Percentiles rank a stretch among this genome's conserved stretches.
phyloP scores from a whole-genome alignment of 495 filamentous ascomycete genomes.

The Penicillium verhagenii region DNA sequence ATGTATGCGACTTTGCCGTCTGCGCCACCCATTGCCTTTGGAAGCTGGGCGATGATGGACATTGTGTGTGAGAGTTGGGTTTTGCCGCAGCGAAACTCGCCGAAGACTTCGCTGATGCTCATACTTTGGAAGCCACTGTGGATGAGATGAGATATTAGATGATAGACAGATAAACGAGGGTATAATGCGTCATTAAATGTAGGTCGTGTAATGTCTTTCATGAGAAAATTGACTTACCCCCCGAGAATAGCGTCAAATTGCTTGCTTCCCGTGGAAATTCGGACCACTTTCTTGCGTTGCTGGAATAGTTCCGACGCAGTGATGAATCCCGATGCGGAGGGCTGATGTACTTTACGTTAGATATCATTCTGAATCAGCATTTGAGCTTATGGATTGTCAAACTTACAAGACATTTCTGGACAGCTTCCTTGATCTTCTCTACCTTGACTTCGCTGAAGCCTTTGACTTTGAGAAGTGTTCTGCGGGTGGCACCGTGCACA shows the following conservation, averaged over 20 bases:
- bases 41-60: constrained; percentile 62
- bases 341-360: constrained; percentile 40
- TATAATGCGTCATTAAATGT: neutral
- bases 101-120: constrained; percentile 73
- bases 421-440: constrained; percentile 78
- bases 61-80: constrained; percentile 69
- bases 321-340: constrained; percentile 67
- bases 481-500: constrained; percentile 64
- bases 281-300: constrained; percentile 64
- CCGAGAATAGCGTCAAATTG: constrained; percentile 71
- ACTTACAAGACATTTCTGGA: constrained; percentile 64
- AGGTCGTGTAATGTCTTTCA: neutral
- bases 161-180: neutral
- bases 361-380: neutral
- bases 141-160: neutral
- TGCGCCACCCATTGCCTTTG: constrained; percentile 66
- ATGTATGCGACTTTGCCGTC: constrained; percentile 81
- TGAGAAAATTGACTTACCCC: constrained; percentile 46
- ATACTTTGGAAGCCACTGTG: constrained; percentile 73
- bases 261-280: constrained; percentile 74
- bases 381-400: neutral
- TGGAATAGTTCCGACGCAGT: constrained; percentile 71
- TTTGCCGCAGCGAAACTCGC: constrained; percentile 79
- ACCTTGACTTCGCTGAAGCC: constrained; percentile 81
- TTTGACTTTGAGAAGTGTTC: constrained; percentile 69